These are phyloP conservation scores for Ephemerocybe angulata DNA, from an alignment of 768 basidiomycete species.

Conservation along the genomic window DNA sequence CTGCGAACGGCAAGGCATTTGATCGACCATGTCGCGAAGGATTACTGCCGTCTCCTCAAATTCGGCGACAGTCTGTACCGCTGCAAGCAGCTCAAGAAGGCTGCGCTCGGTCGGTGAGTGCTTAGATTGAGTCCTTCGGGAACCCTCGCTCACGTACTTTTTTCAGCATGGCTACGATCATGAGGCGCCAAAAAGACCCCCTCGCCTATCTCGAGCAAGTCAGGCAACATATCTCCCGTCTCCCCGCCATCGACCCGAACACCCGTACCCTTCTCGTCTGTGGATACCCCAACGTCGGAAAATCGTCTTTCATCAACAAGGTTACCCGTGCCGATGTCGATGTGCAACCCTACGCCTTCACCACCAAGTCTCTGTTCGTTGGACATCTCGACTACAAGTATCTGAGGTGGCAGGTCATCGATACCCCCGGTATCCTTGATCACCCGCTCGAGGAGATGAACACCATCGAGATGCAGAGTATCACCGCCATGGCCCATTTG, in stretches of 20 bases:
- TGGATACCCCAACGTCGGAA: constrained; percentile 99
- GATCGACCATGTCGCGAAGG: constrained; percentile 95
- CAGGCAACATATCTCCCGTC: constrained; percentile 96
- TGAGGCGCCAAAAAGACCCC: constrained; percentile 98
- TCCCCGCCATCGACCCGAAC: constrained; percentile 97
- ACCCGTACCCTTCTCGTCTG: constrained; percentile 97
- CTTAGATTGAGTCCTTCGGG: not conserved
- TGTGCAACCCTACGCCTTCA: constrained; percentile 99
- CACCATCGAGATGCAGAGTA: constrained; percentile 99
- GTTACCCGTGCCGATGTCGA: constrained; percentile 99
- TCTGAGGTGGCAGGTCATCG: constrained; percentile 98
- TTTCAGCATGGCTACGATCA: constrained; percentile 95
- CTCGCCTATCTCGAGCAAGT: constrained; percentile 99
- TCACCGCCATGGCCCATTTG: constrained; percentile 94
- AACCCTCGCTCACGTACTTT: not conserved
- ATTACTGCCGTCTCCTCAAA: constrained; percentile 94
- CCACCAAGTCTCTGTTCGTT: constrained; percentile 97
- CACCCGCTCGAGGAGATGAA: constrained; percentile 99
- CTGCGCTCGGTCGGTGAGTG: constrained; percentile 91
- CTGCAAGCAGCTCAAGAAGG: constrained; percentile 97
- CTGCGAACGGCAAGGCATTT: constrained; percentile 93
- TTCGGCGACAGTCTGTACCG: constrained; percentile 97
- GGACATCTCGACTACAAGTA: constrained; percentile 99
- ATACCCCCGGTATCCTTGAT: constrained; percentile 97
- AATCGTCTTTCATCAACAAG: constrained; percentile 99